Base-by-base conservation (phyloP, 257 asterid species). In the Ilex aquifolium region DNA sequence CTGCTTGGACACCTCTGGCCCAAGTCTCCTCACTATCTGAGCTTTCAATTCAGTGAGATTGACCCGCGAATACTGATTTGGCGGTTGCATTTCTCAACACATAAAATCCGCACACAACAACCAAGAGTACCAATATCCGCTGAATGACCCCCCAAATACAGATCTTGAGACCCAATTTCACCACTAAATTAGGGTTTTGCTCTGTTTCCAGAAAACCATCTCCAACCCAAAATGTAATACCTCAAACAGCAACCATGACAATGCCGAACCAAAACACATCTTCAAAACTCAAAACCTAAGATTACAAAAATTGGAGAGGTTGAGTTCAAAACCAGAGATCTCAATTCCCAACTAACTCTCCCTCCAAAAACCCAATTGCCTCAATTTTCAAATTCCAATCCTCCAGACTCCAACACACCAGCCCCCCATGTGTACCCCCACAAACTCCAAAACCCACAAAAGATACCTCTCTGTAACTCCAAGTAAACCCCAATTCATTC, bases 311-410 rank as follows among this genome's bases (percentile, higher is more conserved):
- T 63, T 71, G 68, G 66, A 77, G 65, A 72, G 74, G 44, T 56
- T 55, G 70, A 66, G 70, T 77, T 66, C 76, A 73, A 61, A 64
- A 74, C 78, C 56, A 71, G 76, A 74, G 91, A 85, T 82, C 88
- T 78, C 82, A 73, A 77, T 67, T 64, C 51, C 56, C 78, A 76
- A 76, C 90, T 46, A 76, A 76, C 77, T 75, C 92, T 82, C 88
- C 89, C 86, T 77, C 90, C 89, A 83, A 82, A 83, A 85, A 46
- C 72, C 77, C 81, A 76, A 74, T 77, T 57, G 80, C 68, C 17
- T 56, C 66, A 74, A 60, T n/a, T 60, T 76, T 70, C 73, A 72
- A 82, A 78, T 56, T 76, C 75, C 67, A 65, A 70, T 55, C 56
- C 74, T 64, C 32, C 61, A 74, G 63, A 30, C 69, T 57, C 21